phyloP scores from a whole-genome alignment of 371 early-diverging fungal genomes.

The Globomyces sp. region DNA sequence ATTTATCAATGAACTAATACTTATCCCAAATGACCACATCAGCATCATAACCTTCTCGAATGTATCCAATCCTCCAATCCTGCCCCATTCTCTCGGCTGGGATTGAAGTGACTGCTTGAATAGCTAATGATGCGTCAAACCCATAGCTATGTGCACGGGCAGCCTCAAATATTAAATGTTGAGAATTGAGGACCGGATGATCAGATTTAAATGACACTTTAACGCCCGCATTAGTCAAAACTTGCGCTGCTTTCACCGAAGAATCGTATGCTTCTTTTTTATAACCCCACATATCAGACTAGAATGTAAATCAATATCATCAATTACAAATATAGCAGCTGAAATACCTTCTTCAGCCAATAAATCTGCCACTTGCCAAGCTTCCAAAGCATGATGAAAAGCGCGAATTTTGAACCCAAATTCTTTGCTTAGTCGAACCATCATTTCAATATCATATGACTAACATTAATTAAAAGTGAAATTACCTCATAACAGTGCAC shows the following conservation, averaged over 20 bases:
- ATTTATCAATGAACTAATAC: slow-evolving; percentile 22
- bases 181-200: slow-evolving; percentile 75
- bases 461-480: slow-evolving; percentile 1
- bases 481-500: slow-evolving; percentile 60
- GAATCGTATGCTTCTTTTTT: slow-evolving; percentile 76
- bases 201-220: slow-evolving; percentile 79
- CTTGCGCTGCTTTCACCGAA: slow-evolving; percentile 63
- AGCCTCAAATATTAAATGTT: slow-evolving; percentile 73
- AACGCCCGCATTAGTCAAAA: slow-evolving; percentile 68
- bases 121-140: slow-evolving; percentile 58
- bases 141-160: slow-evolving; percentile 79
- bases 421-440: slow-evolving; percentile 71
- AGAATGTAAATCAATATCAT: slow-evolving; percentile 64
- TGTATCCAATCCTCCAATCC: slow-evolving; percentile 67
- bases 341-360: slow-evolving; percentile 65
- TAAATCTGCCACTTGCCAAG: slow-evolving; percentile 67
- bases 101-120: slow-evolving; percentile 68
- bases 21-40: slow-evolving; percentile 64
- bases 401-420: slow-evolving; percentile 73
- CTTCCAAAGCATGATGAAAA: slow-evolving; percentile 81
- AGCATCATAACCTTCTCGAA: slow-evolving; percentile 74
- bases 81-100: slow-evolving; percentile 72
- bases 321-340: slow-evolving; percentile 48
- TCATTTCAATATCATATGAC: slow-evolving; percentile 48
- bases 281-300: slow-evolving; percentile 66